Conservation (phyloP, 805 yeast species). For the Saccharomycopsis sp. region DNA sequence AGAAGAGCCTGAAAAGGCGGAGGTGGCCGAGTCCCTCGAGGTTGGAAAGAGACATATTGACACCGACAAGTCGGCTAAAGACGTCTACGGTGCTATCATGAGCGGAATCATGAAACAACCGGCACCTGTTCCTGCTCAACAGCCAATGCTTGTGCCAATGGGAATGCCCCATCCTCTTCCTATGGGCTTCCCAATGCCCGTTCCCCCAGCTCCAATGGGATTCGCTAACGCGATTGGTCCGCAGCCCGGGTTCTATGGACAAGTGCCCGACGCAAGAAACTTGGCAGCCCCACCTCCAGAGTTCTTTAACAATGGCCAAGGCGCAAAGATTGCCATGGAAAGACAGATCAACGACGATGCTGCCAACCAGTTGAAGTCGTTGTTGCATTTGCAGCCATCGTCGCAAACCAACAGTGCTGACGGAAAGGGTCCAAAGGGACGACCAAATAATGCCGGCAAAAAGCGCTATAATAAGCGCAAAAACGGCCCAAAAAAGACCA, state of each 20-base stretch:
- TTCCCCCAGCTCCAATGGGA: not conserved
- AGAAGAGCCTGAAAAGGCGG: slow-evolving; percentile 4
- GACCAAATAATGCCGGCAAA: not conserved
- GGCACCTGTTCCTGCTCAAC: not conserved
- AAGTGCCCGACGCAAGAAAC: not conserved
- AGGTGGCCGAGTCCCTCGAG: not conserved
- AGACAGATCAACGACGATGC: not conserved
- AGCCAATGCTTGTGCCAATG: not conserved
- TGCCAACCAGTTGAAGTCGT: not conserved
- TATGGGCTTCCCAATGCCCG: no score
- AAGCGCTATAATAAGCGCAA: not conserved
- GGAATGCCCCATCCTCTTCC: no score
- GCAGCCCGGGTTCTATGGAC: not conserved
- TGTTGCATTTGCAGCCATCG: not conserved
- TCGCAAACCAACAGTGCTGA: not conserved
- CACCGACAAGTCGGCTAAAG: slow-evolving; percentile 18
- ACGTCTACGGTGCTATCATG: slow-evolving; percentile 20
- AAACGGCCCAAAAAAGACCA: not conserved
- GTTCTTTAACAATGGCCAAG: not conserved
- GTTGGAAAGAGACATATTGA: slow-evolving; percentile 7
- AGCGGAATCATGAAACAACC: slow-evolving; percentile 4
- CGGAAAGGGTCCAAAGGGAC: not conserved
- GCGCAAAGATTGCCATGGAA: not conserved
- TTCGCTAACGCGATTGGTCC: not conserved
- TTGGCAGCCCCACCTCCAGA: not conserved